A percentile compares a stretch with the other conserved stretches of the same genome.
phyloP scores from a whole-genome alignment of 2,329 filamentous ascomycete genomes.

The Colletotrichum eremochloae region DNA sequence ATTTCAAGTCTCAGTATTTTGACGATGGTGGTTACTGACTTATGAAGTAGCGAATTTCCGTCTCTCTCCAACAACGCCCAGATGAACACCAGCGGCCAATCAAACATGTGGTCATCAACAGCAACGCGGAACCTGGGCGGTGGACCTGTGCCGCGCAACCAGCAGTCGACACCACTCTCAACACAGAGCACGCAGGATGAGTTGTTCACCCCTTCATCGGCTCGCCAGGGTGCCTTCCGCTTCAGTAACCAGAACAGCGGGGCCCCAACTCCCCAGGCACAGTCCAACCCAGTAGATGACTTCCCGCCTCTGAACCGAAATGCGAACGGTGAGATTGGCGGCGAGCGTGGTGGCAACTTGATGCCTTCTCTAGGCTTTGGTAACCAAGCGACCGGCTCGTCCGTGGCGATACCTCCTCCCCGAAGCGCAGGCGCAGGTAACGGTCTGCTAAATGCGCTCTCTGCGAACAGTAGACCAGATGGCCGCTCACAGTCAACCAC shows the following conservation, averaged over 20 bases:
- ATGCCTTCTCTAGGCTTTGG: conserved; percentile 69
- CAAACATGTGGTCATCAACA: conserved; percentile 68
- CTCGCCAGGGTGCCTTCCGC: conserved; percentile 64
- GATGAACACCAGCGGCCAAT: conserved; percentile 61
- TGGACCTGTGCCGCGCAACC: conserved; percentile 64
- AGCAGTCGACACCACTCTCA: conserved; percentile 63
- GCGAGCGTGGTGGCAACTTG: conserved; percentile 65
- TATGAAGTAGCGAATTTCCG: conserved; percentile 70
- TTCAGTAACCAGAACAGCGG: conserved; percentile 61
- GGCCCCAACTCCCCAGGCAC: conserved; percentile 60
- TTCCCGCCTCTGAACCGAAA: conserved; percentile 73
- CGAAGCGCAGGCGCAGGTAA: conserved; percentile 64
- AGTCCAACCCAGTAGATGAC: conserved; percentile 67
- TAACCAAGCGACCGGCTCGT: conserved; percentile 56
- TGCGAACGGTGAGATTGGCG: conserved; percentile 69
- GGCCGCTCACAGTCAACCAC: conserved; percentile 59
- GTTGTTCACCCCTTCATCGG: conserved; percentile 59
- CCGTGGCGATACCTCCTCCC: conserved; percentile 51
- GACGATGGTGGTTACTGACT: conserved; percentile 44
- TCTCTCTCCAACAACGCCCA: conserved; percentile 73
- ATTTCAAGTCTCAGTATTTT: not conserved
- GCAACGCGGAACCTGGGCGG: conserved; percentile 61
- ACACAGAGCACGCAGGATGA: conserved; percentile 66
- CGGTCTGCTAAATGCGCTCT: conserved; percentile 74
- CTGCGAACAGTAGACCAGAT: conserved; percentile 68